These are phyloP conservation scores for Pleodorina starrii DNA, from an alignment of 139 green algal genomes.

Conservation along the genomic window DNA sequence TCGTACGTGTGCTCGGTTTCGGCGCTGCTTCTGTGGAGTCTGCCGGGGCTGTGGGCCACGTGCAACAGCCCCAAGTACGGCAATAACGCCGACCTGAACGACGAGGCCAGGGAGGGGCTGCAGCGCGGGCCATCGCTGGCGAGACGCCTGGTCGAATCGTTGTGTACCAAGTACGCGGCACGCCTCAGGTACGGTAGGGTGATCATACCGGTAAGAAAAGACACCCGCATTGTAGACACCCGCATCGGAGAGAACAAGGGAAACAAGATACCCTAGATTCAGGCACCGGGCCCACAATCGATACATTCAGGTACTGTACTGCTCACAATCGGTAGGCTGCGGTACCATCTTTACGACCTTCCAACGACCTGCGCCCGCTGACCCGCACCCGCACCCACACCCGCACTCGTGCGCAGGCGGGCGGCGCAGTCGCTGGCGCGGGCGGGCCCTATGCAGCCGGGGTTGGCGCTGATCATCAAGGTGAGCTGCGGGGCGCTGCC, in stretches of 20 bases:
- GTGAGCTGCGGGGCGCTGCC: not conserved
- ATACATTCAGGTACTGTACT: no score
- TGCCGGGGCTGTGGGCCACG: conserved; percentile 41
- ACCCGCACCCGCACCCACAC: no score
- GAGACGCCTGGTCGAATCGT: conserved; percentile 10
- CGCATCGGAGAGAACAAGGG: no score
- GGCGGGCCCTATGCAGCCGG: conserved; percentile 27
- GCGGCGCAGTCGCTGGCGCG: conserved; percentile 31
- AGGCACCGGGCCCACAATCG: no score
- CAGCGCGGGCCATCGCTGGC: conserved; percentile 10
- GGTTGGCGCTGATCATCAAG: conserved; percentile 27
- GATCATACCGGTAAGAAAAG: no score
- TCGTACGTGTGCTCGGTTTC: conserved; percentile 26
- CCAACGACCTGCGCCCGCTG: no score
- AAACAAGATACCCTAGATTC: no score
- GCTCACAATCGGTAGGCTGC: no score
- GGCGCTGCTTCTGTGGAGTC: conserved; percentile 26
- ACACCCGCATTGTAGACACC: no score
- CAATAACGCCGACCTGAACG: conserved; percentile 12
- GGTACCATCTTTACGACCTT: no score
- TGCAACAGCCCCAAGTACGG: conserved; percentile 44
- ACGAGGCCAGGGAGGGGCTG: conserved; percentile 1
- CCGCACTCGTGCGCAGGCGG: not conserved
- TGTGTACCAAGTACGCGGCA: conserved; percentile 5
- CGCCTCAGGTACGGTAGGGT: conserved; percentile 10